Conservation (phyloP, 2,329 filamentous ascomycete species). For the Rhinocladiella mackenziei region DNA sequence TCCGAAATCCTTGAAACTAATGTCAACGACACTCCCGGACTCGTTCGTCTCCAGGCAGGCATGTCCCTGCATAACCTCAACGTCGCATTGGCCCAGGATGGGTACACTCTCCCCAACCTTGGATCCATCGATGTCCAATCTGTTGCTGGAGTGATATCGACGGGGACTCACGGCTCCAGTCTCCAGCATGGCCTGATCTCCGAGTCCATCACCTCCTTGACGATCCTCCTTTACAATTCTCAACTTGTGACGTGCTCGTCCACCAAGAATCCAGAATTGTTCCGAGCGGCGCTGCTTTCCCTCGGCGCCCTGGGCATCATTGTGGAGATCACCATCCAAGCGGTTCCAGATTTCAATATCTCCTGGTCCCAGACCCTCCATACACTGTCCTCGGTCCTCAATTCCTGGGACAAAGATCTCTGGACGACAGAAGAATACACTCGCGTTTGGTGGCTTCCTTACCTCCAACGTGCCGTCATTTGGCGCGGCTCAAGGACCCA, state of each 20-base stretch:
- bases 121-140: constrained; percentile 95
- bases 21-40: constrained; percentile 61
- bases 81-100: constrained; percentile 66
- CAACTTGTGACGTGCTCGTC: constrained; percentile 65
- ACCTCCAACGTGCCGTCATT: constrained; percentile 78
- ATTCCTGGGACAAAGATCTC: constrained; percentile 66
- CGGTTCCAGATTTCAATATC: constrained; percentile 76
- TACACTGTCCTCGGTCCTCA: constrained; percentile 63
- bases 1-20: constrained; percentile 59
- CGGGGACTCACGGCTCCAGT: constrained; percentile 88
- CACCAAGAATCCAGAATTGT: constrained; percentile 69
- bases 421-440: constrained; percentile 88
- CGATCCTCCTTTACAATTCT: constrained; percentile 78
- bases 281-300: constrained; percentile 80
- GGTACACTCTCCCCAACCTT: constrained; percentile 82
- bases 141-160: constrained; percentile 85
- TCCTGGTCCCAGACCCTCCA: constrained; percentile 80
- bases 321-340: constrained; percentile 79
- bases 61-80: constrained; percentile 76
- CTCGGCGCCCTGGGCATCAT: constrained; percentile 89
- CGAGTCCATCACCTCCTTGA: constrained; percentile 68
- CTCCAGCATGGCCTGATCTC: constrained; percentile 78
- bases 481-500: constrained; percentile 82
- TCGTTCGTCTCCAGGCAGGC: constrained; percentile 79
- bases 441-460: constrained; percentile 96